Conservation (phyloP, 441 rosid species). For the Arabidopsis hybrid region DNA sequence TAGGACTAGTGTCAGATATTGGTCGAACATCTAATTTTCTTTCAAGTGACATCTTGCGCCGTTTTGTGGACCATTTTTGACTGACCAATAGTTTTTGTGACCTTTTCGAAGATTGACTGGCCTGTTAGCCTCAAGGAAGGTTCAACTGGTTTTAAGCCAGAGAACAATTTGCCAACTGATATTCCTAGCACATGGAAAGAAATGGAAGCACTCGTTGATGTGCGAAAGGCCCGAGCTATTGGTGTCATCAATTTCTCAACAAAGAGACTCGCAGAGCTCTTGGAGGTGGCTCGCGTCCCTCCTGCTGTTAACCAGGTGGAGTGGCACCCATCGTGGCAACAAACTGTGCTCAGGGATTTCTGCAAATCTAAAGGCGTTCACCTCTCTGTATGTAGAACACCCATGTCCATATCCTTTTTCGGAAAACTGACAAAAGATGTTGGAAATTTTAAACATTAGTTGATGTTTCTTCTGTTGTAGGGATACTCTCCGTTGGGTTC, state of each 20-base stretch:
- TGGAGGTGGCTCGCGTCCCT: conserved; percentile 69
- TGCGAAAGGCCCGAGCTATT: conserved; percentile 74
- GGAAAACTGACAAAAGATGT: neutral
- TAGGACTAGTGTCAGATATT: conserved; percentile 14
- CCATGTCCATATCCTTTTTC: neutral
- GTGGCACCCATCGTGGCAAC: conserved; percentile 78
- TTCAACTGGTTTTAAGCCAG: conserved; percentile 57
- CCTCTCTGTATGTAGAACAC: conserved; percentile 60
- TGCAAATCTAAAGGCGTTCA: conserved; percentile 80
- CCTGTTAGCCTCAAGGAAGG: conserved; percentile 67
- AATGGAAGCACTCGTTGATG: conserved; percentile 68
- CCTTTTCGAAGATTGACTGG: conserved; percentile 72
- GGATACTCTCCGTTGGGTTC: conserved; percentile 86
- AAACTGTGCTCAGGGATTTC: conserved; percentile 61
- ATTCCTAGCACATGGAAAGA: conserved; percentile 77
- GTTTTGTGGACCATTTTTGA: neutral
- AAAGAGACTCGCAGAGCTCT: conserved; percentile 69
- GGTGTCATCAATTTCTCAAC: conserved; percentile 85
- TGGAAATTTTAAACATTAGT: neutral
- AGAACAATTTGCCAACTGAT: conserved; percentile 57
- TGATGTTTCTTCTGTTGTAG: conserved; percentile 33
- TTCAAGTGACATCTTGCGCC: neutral
- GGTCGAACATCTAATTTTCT: neutral
- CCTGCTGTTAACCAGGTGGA: conserved; percentile 87
- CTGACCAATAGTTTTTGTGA: conserved; percentile 10